Conservation (phyloP, 176 grass and related monocot genomes). For the Zoysia japonica region DNA sequence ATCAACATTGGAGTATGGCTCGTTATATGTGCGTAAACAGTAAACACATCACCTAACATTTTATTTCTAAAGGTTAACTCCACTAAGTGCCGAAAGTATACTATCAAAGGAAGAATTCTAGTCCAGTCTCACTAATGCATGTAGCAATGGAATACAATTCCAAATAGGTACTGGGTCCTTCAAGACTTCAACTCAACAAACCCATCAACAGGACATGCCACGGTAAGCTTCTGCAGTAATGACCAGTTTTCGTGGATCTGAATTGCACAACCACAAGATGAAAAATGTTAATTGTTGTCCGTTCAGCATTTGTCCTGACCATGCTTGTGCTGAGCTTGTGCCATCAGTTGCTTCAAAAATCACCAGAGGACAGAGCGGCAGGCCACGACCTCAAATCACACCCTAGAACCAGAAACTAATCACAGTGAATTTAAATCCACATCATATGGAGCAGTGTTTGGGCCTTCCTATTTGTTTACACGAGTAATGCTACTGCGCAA, state of each 20-base stretch:
- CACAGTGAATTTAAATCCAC: not conserved
- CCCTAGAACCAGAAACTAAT: not conserved
- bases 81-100: slow-evolving; percentile 8
- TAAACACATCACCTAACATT: not conserved
- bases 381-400: slow-evolving; percentile 1
- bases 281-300: not conserved
- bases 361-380: not conserved
- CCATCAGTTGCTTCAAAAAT: slow-evolving; percentile 1
- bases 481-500: not conserved
- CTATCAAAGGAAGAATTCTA: slow-evolving; percentile 3
- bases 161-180: slow-evolving; percentile 5
- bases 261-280: slow-evolving; percentile 13
- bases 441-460: not conserved
- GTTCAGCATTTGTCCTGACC: not conserved
- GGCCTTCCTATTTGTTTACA: not conserved
- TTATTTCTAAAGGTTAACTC: not conserved
- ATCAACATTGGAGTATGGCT: not conserved
- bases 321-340: not conserved
- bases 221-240: not conserved
- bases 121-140: not conserved
- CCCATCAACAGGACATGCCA: not conserved
- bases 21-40: not conserved
- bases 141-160: not conserved
- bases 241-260: not conserved
- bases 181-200: not conserved